Evolutionary conservation across 169 alveolate genomes (phyloP), one percentile per base, ranked within the genome.

Genomic region (Plasmodium reichenowi): DNA sequence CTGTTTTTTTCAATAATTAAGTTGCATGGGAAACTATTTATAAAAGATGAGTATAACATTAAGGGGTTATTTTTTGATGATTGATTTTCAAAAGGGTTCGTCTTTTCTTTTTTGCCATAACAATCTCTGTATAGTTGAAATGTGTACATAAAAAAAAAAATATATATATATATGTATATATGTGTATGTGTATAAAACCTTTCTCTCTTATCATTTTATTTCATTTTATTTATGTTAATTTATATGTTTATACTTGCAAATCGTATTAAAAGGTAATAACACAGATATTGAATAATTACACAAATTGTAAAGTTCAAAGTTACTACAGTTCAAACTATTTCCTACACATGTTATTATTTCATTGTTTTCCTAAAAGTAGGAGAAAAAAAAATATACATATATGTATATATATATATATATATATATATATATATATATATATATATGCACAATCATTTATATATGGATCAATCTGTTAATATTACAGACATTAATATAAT

Each of bases 291-390:
- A 43, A 5, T 72, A 68, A 45, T 64, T 62, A n/a, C 94, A 92
- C 58, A 85, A 72, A 7, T 78, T 73, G 83, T 74, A 93, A 32
- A 93, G 45, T 52, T 62, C 91, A 54, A 93, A 93, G 88, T 93
- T 93, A 26, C 72, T 20, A 52, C 88, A 71, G 48, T 80, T 83
- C 48, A 88, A 66, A 66, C 93, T 76, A 58, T 88, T 74, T 7
- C 95, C 95, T n/a, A 93, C 94, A 58, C 92, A 78, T 12, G 93
- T 74, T 47, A 93, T 89, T 20, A 89, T 90, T 59, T 93, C 95
- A 29, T 68, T 73, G 50, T 93, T 74, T 60, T 92, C 93, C 92
- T 92, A 74, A 9, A 9, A 47, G 7, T n/a, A 47, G 7, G 29
- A 15, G 6, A 24, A 15, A 24, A 48, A 22, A 50, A 24, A 22